Evolutionary conservation across 2,329 filamentous ascomycete genomes (phyloP).

Genomic region (Pseudopithomyces chartarum): DNA sequence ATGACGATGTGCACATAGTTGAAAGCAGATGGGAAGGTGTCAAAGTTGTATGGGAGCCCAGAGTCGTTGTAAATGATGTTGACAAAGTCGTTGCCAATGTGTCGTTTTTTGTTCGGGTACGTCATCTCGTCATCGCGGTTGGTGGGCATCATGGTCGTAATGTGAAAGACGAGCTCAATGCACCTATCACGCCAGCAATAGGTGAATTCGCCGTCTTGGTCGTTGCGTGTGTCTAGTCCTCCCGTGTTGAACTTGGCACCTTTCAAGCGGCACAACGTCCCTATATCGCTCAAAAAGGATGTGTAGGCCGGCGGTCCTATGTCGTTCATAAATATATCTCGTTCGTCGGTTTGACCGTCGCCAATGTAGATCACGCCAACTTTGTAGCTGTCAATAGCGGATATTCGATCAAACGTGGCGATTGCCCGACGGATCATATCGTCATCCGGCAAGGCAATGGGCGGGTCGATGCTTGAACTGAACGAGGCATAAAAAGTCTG

Average conservation of each 20-base stretch:
- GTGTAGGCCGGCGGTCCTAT: conserved; percentile 87
- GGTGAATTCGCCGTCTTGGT: conserved; percentile 83
- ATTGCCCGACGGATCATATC: conserved; percentile 76
- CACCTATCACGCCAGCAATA: conserved; percentile 95
- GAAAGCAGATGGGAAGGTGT: conserved; percentile 93
- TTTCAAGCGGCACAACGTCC: conserved; percentile 79
- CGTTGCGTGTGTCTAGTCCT: conserved; percentile 78
- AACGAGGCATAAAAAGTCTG: conserved; percentile 69
- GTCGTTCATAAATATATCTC: conserved; percentile 84
- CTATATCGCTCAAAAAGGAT: conserved; percentile 80
- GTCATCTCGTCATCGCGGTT: conserved; percentile 76
- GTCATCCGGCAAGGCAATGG: conserved; percentile 75
- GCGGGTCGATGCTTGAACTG: conserved; percentile 55
- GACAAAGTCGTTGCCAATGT: conserved; percentile 97
- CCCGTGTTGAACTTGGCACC: conserved; percentile 91
- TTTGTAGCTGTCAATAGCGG: conserved; percentile 93
- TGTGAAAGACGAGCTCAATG: conserved; percentile 93
- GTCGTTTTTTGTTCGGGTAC: conserved; percentile 80
- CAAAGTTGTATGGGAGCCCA: conserved; percentile 83
- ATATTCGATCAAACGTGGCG: conserved; percentile 80
- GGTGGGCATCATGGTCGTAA: conserved; percentile 97
- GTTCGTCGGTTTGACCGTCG: conserved; percentile 80
- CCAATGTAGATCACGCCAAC: conserved; percentile 93
- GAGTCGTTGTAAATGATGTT: conserved; percentile 99
- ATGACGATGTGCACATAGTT: conserved; percentile 98